Evolutionary conservation across 495 filamentous ascomycete species (phyloP), one percentile per base, ranked within the genome.

Genomic region (Sordaria brevicollis): DNA sequence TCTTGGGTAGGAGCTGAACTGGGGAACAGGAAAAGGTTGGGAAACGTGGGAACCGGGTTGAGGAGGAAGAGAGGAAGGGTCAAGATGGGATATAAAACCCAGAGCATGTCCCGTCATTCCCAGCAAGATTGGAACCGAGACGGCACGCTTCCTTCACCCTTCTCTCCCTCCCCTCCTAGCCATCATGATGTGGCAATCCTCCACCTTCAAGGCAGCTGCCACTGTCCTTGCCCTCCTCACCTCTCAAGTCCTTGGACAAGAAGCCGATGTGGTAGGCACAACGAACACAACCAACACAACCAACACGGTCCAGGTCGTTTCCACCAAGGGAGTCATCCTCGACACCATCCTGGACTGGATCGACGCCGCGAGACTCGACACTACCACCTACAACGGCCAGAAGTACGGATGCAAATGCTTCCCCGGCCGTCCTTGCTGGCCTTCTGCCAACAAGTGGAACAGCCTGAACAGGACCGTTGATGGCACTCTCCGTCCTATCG

Each of bases 331-430:
- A 57, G 25, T 57, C 25, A 57, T 57, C 11, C 49, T 57, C 79
- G 80, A 66, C 77, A 39, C 57, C 74, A 72, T 66, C 25, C 33
- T 71, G 35, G 68, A 71, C 39, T 75, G 65, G 72, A 35, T 19
- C 8, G 70, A 75, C 2, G 70, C 65, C 21, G 67, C 65, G 19
- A 10, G 33, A 4, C 72, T 74, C 11, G 19, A 65, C 8, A 35
- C 62, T 1, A 34, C 67, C 6, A 57, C 35, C 1, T 25, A 35
- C 67, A 74, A 78, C 4, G 75, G 75, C 62, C 69, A 68, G 35
- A 57, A 71, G 8, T 79, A 77, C 68, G 72, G 67, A 35, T 81
- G 78, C 69, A 81, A 81, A 71, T 81, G 79, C 49, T 77, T 76
- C 29, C n/a, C 72, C 9, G 78, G 72, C n/a, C 72, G 79, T 34